Percentiles rank a stretch among this genome's conserved stretches.
Conservation (phyloP, 768 basidiomycete genomes). For the Aureoboletus auriporus region DNA sequence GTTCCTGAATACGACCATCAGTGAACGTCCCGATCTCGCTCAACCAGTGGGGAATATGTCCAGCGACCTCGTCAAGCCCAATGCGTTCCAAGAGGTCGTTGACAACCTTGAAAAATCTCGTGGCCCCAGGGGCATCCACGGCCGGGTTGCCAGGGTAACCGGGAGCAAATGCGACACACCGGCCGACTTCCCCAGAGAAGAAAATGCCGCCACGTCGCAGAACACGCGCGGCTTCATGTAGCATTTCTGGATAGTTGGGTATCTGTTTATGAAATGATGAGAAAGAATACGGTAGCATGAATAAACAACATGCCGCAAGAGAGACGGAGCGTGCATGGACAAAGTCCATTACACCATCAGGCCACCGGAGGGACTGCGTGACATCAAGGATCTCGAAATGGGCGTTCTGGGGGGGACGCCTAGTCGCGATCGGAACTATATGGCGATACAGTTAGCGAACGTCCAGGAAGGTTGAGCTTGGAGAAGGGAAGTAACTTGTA, state of each 20-base stretch:
- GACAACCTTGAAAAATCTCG: conserved; percentile 35
- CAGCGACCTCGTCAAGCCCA: conserved; percentile 38
- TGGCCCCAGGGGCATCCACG: conserved; percentile 24
- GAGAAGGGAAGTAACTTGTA: conserved; percentile 12
- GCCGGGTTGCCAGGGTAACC: conserved; percentile 21
- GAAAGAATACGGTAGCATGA: conserved; percentile 4
- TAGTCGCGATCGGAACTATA: conserved; percentile 68
- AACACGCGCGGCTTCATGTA: conserved; percentile 59
- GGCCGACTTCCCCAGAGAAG: conserved; percentile 58
- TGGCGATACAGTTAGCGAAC: conserved; percentile 5
- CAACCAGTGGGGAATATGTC: conserved; percentile 38
- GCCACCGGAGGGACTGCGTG: conserved; percentile 48
- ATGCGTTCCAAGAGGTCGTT: conserved; percentile 36
- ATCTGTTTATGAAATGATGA: conserved; percentile 40
- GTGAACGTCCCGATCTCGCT: conserved; percentile 36
- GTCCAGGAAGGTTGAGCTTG: conserved; percentile 12
- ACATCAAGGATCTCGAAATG: conserved; percentile 66
- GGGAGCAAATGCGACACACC: conserved; percentile 39
- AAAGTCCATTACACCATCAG: conserved; percentile 54
- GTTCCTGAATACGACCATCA: conserved; percentile 31
- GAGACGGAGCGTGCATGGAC: conserved; percentile 60
- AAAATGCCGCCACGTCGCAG: conserved; percentile 71
- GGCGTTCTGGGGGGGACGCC: conserved; percentile 57
- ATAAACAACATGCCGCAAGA: conserved; percentile 49
- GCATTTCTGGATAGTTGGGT: conserved; percentile 45